Base-by-base conservation (phyloP, 148 eudicot species). In the Beta vulgaris region DNA sequence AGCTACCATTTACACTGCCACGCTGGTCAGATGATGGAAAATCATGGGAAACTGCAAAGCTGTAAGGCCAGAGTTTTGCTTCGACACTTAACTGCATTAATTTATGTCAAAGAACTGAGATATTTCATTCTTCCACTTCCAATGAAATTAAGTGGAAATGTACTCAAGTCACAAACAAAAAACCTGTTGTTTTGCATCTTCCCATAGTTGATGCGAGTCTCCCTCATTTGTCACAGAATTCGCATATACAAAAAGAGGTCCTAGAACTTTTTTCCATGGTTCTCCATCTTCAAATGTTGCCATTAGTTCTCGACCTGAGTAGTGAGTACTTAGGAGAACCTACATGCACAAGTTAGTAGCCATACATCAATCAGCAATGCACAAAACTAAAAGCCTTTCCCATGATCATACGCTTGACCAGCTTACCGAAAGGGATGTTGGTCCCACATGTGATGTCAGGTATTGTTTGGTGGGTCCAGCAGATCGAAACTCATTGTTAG, bases 401-500 rank as follows among this genome's bases (percentile, higher is more conserved):
- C 49, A 21, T 76, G 21, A 29, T 44, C 39, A 19, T 35, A 62
- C 19, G 29, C 6, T 31, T 31, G 15, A 13, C 29, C 39, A 9
- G 65, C 84, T 39, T 77, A 90, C 91, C 15, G 96, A 91, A 32
- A 93, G 90, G 39, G 96, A 90, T 29, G 90, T 79, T 10, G 98
- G 98, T 43, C 87, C 87, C 31, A 93, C 98, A 77, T 93, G 98
- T 48, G 98, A 93, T 26, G 91, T 89, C 32, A 93, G 82, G 68
- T 86, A 91, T 68, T 91, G 96, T 70, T 93, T 93, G 66, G 85
- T 61, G 23, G 96, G 96, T 64, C 96, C 98, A n/a, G 91, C 91
- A 7, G 91, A 88, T 25, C 93, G 80, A 69, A 89, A 93, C 86
- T 93, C 98, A 37, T 89, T 87, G 81, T 86, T 91, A 4, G 96